These are phyloP conservation scores for Penicillium lividum DNA, from an alignment of 495 filamentous ascomycete species.

Conservation along the genomic window DNA sequence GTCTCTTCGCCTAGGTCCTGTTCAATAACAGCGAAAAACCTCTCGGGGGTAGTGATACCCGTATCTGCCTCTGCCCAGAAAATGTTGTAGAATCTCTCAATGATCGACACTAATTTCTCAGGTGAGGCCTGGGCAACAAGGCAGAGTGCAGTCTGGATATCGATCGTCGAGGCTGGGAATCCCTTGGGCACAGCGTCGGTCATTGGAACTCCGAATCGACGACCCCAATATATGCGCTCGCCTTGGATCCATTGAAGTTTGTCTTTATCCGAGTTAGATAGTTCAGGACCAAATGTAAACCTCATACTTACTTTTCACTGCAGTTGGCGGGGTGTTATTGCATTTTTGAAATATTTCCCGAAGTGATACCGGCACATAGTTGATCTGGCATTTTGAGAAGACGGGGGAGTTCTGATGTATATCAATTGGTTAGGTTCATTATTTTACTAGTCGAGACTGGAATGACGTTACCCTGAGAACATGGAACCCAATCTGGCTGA, in stretches of 20 bases:
- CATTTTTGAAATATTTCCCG: constrained; percentile 18
- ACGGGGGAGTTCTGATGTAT: constrained; percentile 19
- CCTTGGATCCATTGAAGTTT: constrained; percentile 23
- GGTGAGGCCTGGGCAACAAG: constrained; percentile 2
- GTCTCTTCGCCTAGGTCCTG: neutral
- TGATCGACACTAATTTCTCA: constrained; percentile 10
- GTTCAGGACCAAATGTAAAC: neutral
- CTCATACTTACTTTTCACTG: constrained; percentile 19
- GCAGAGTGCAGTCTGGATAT: constrained; percentile 17
- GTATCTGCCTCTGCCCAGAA: constrained; percentile 21
- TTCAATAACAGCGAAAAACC: constrained; percentile 9
- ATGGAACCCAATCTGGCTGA: constrained; percentile 26
- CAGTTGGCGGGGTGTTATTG: constrained; percentile 21
- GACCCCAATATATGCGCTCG: constrained; percentile 24
- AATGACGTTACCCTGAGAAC: constrained; percentile 11
- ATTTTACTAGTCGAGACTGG: neutral
- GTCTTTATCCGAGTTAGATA: constrained; percentile 12
- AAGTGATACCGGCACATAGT: constrained; percentile 19
- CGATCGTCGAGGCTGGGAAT: constrained; percentile 21
- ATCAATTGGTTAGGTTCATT: neutral
- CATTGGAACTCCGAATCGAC: constrained; percentile 22
- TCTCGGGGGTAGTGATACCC: neutral
- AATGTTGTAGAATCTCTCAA: constrained; percentile 6
- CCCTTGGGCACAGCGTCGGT: constrained; percentile 19
- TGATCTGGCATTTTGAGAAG: constrained; percentile 21